These are phyloP conservation scores for Malus sieversii DNA, from an alignment of 306 rosid species.

Conservation along the genomic window DNA sequence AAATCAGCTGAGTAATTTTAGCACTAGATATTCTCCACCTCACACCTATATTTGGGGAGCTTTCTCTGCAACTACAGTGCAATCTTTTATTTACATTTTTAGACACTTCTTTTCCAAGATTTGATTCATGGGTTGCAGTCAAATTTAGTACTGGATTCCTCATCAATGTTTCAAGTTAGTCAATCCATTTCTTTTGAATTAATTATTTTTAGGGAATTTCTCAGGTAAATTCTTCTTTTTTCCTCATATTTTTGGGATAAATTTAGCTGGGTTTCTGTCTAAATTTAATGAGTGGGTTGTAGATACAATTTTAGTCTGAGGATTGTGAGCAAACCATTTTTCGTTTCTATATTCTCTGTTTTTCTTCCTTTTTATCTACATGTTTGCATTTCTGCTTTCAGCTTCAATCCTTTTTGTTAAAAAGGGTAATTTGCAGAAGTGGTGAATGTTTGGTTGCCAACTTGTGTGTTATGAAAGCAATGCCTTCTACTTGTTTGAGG, in stretches of 20 bases:
- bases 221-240: background rate
- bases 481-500: background rate
- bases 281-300: slow-evolving; percentile 27
- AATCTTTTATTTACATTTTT: slow-evolving; percentile 2
- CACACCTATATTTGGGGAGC: slow-evolving; percentile 46
- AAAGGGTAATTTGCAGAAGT: background rate
- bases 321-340: slow-evolving; percentile 37
- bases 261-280: slow-evolving; percentile 30
- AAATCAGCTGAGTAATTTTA: slow-evolving; percentile 18
- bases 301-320: slow-evolving; percentile 18
- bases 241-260: slow-evolving; percentile 15
- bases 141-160: slow-evolving; percentile 30
- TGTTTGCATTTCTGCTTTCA: background rate
- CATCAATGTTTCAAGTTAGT: slow-evolving; percentile 30
- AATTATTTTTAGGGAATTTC: slow-evolving; percentile 9
- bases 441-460: background rate
- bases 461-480: background rate
- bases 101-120: slow-evolving; percentile 24
- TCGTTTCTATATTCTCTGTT: slow-evolving; percentile 40
- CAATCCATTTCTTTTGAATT: slow-evolving; percentile 6
- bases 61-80: slow-evolving; percentile 10
- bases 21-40: slow-evolving; percentile 16
- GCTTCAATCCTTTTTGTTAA: background rate
- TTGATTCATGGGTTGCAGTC: slow-evolving; percentile 32
- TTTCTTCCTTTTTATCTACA: background rate